Evolutionary conservation across 2,329 filamentous ascomycete genomes (phyloP).

Genomic region (Ophiostoma quercus): DNA sequence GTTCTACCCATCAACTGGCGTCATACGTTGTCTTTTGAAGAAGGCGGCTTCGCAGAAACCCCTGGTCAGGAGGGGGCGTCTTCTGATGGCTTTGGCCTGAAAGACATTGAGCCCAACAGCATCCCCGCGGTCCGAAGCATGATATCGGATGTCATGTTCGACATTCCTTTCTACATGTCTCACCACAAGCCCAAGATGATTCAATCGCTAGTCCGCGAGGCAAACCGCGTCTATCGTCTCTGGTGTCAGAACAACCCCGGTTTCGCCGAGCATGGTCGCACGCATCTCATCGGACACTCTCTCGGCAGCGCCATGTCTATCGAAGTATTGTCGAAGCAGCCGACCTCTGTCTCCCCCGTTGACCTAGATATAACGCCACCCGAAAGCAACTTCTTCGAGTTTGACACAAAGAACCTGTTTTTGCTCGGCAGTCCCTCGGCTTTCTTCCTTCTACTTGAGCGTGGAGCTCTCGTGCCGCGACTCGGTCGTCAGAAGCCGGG

Average conservation of each 20-base stretch:
- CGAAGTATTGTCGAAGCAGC: conserved; percentile 85
- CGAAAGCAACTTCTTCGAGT: conserved; percentile 63
- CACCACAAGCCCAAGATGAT: conserved; percentile 96
- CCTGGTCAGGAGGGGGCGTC: conserved; percentile 48
- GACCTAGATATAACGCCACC: conserved; percentile 40
- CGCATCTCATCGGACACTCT: conserved; percentile 90
- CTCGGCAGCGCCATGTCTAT: conserved; percentile 91
- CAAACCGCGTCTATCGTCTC: conserved; percentile 89
- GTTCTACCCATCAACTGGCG: conserved; percentile 93
- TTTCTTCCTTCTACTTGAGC: conserved; percentile 87
- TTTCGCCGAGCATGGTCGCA: conserved; percentile 72
- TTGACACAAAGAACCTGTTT: conserved; percentile 86
- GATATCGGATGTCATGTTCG: conserved; percentile 96
- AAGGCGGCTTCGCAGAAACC: conserved; percentile 47
- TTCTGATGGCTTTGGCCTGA: conserved; percentile 58
- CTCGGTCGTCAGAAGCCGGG: conserved; percentile 70
- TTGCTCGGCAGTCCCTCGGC: conserved; percentile 84
- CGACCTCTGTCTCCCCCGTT: conserved; percentile 58
- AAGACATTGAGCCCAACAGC: conserved; percentile 86
- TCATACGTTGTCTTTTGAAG: conserved; percentile 79
- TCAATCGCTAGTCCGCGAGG: conserved; percentile 77
- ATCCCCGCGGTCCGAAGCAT: conserved; percentile 89
- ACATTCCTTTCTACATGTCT: conserved; percentile 96
- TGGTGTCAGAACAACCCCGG: conserved; percentile 93
- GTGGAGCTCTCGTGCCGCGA: conserved; percentile 65